Evolutionary conservation across 495 filamentous ascomycete species (phyloP), one percentile per base, ranked within the genome.

Genomic region (Penicillium daleae): DNA sequence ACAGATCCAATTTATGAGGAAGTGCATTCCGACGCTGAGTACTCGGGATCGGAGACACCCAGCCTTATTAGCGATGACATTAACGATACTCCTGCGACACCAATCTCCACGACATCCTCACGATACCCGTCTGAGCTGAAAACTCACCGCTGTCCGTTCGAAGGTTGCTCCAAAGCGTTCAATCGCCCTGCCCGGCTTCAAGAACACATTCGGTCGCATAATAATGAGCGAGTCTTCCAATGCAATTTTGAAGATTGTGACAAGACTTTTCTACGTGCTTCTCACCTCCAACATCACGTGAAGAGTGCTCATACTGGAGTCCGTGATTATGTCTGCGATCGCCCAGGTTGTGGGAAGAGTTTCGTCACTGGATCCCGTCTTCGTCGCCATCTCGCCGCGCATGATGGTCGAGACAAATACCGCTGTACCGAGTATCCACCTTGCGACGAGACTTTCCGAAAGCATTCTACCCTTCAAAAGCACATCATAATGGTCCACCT

Each of bases 391-490:
- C 69, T 85, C 54, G 81, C 82, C 24, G 83, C 87, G 1, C 90
- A 93, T 67, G 83, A 91, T 70, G 88, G 86, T 24, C 78, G 79
- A 59, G 86, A 91, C 62, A 81, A 86, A 54, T 90, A 86, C 65
- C 80, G 82, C 59, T 99, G 95, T 70, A 86, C 83, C 7, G 89
- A 86, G 24, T 88, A 88, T 62, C 85, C 88, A 8, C 89, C 85
- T 2, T 99, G 95, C 71, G 79, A 85, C 35, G 84, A 89, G 72
- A 85, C 84, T 15, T 99, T 98, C 74, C 85, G 95, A 44, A 98
- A 97, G 72, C 90, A 93, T 67, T 85, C 89, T 56, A 97, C 92
- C 2, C 83, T 99, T 12, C 86, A 92, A 66, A 86, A 89, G 19
- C 95, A 99, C 74, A 87, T 97, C 53, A 82, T 85, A 22, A 80